Evolutionary conservation across 768 basidiomycete genomes (phyloP).

Genomic region (Hemileccinum rubropunctum): DNA sequence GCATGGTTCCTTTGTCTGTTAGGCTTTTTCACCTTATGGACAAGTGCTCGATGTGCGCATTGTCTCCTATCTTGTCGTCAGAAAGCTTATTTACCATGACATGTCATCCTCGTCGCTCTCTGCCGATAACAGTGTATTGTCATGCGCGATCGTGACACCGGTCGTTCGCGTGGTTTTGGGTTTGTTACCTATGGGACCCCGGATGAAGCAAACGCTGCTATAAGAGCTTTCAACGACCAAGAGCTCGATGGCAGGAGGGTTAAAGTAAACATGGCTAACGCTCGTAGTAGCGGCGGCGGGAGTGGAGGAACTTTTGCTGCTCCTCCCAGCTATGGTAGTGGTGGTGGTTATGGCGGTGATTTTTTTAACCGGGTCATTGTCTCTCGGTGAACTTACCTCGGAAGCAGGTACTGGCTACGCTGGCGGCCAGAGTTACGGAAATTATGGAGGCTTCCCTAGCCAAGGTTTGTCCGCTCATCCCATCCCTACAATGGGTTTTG

Average conservation of each 20-base stretch:
- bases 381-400: conserved; percentile 12
- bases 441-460: conserved; percentile 23
- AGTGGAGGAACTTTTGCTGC: conserved; percentile 17
- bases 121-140: conserved; percentile 74
- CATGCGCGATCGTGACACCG: conserved; percentile 98
- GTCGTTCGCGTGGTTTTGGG: conserved; percentile 95
- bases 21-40: conserved; percentile 86
- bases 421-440: conserved; percentile 28
- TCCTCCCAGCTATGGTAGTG: conserved; percentile 34
- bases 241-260: conserved; percentile 93
- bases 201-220: conserved; percentile 77
- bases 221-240: conserved; percentile 75
- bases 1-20: conserved; percentile 23
- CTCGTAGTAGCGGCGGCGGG: conserved; percentile 59
- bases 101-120: conserved; percentile 30
- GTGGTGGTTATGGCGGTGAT: conserved; percentile 24
- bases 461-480: conserved; percentile 7
- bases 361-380: neutral
- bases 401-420: conserved; percentile 28
- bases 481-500: neutral
- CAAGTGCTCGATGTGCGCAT: conserved; percentile 88
- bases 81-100: conserved; percentile 20
- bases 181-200: conserved; percentile 76
- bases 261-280: conserved; percentile 83
- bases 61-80: conserved; percentile 29